Evolutionary conservation across 2,329 filamentous ascomycete species (phyloP), one percentile per base, ranked within the genome.

Genomic region (Calonectria crousiana): DNA sequence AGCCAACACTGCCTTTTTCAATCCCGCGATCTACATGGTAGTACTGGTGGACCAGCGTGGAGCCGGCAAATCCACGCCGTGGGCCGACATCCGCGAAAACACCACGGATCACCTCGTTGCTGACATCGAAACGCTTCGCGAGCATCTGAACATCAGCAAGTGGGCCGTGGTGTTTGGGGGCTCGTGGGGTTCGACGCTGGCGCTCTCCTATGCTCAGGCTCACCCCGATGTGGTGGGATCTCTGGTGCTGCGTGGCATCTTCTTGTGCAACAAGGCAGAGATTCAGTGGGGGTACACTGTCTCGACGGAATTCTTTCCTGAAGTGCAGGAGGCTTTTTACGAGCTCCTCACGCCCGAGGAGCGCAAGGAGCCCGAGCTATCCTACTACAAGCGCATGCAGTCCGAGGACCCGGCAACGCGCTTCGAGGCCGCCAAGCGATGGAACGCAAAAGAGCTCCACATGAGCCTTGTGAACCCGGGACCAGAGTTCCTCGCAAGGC

Each of bases 401-500:
- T 62, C 56, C 23, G 56, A 62, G 34, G 56, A 62, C 14, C 8
- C 34, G 2, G 34, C 34, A 8, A 62, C 23, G 6, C 14, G 16
- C 6, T 62, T 62, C 18, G 56, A 62, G 34, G 56, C 56, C 26
- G 56, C 56, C 9, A 62, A 41, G 56, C n/a, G 56, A 20, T 62
- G 56, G 56, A 62, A 62, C 56, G 56, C 56, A 62, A 62, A 62
- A 23, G 56, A 62, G 36, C 38, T 26, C 3, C 56, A 62, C 56
- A 62, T 62, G 56, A 62, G 56, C 23, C 34, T 41, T 16, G 56
- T 62, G 6, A 62, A 62, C 56, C 23, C 56, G 1, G 13, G 26
- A 2, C 56, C 56, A 13, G 36, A 41, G 23, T 18, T 62, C 11
- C 34, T 62, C 23, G 23, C 56, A 2, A 62, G 28, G 14, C 56